A percentile compares a stretch with the other conserved stretches of the same genome.
These are phyloP conservation scores for Chaetomium strumarium DNA, from an alignment of 2,329 filamentous ascomycete genomes.

Conservation along the genomic window DNA sequence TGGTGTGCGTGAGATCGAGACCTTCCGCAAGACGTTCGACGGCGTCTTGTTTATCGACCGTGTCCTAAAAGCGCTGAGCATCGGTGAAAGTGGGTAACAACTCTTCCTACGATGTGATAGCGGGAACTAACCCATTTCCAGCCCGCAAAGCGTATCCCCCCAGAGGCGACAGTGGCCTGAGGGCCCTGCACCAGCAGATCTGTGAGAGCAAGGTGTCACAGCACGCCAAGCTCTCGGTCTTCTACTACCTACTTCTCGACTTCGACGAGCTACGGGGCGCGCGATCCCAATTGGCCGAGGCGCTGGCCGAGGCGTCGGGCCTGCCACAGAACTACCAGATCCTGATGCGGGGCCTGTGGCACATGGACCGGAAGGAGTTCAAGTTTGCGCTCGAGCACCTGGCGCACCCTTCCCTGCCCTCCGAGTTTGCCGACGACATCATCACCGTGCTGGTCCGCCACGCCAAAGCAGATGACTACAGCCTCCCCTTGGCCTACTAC, in stretches of 20 bases:
- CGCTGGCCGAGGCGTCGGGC: slow-evolving; percentile 57
- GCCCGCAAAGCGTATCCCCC: slow-evolving; percentile 67
- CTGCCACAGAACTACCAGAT: slow-evolving; percentile 72
- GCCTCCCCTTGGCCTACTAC: slow-evolving; percentile 70
- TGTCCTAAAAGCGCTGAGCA: slow-evolving; percentile 62
- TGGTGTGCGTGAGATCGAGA: slow-evolving; percentile 56
- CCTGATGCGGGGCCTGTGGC: slow-evolving; percentile 77
- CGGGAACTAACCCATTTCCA: slow-evolving; percentile 26
- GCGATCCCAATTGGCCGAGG: slow-evolving; percentile 44
- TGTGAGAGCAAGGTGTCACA: slow-evolving; percentile 57
- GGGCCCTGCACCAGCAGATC: slow-evolving; percentile 64
- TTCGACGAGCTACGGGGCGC: slow-evolving; percentile 49
- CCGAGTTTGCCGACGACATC: slow-evolving; percentile 80
- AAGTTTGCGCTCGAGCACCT: slow-evolving; percentile 66
- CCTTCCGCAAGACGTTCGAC: slow-evolving; percentile 60
- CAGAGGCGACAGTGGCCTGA: slow-evolving; percentile 59
- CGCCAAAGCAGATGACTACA: slow-evolving; percentile 53
- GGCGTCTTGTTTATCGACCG: slow-evolving; percentile 75
- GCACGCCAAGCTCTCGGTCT: slow-evolving; percentile 74
- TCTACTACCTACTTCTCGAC: slow-evolving; percentile 81
- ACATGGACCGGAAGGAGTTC: slow-evolving; percentile 68
- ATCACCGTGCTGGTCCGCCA: slow-evolving; percentile 61
- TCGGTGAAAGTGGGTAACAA: slow-evolving; percentile 55
- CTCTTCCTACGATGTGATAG: background rate
- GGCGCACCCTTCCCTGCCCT: slow-evolving; percentile 68